A percentile compares a stretch with the other conserved stretches of the same genome.
Conservation (phyloP, 306 rosid genomes). For the Trichosanthes cucumerina region DNA sequence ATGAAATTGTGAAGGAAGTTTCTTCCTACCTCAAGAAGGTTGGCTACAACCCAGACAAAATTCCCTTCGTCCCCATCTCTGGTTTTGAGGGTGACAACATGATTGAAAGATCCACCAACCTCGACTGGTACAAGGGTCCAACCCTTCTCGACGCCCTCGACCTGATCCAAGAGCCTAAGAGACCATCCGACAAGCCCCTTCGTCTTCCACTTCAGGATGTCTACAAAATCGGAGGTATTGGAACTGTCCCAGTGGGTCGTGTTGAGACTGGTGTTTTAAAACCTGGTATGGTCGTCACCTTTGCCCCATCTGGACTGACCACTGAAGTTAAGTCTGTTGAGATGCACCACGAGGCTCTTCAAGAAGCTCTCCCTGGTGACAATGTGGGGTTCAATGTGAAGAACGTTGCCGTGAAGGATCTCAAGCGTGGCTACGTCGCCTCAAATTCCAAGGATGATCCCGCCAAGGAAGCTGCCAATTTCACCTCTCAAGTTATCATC, state of each 20-base stretch:
- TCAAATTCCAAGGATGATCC: conserved; percentile 94
- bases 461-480: conserved; percentile 86
- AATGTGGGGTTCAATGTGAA: conserved; percentile 88
- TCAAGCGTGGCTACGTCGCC: conserved; percentile 87
- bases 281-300: conserved; percentile 63
- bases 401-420: conserved; percentile 93
- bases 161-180: conserved; percentile 61
- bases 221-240: conserved; percentile 95
- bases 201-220: conserved; percentile 92
- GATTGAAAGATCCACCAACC: conserved; percentile 87
- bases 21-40: conserved; percentile 88
- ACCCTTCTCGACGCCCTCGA: conserved; percentile 91
- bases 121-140: conserved; percentile 98
- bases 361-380: conserved; percentile 78
- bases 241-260: conserved; percentile 91
- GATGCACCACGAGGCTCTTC: conserved; percentile 85
- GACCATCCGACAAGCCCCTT: conserved; percentile 87
- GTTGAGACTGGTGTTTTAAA: conserved; percentile 76
- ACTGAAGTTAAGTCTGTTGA: conserved; percentile 89
- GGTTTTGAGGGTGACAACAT: conserved; percentile 93
- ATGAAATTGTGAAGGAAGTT: conserved; percentile 89
- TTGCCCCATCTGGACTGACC: conserved; percentile 62
- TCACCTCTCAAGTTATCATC: conserved; percentile 74
- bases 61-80: conserved; percentile 83
- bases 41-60: conserved; percentile 82